Conservation (phyloP, 345 rosid genomes). For the Trapa incisa region DNA sequence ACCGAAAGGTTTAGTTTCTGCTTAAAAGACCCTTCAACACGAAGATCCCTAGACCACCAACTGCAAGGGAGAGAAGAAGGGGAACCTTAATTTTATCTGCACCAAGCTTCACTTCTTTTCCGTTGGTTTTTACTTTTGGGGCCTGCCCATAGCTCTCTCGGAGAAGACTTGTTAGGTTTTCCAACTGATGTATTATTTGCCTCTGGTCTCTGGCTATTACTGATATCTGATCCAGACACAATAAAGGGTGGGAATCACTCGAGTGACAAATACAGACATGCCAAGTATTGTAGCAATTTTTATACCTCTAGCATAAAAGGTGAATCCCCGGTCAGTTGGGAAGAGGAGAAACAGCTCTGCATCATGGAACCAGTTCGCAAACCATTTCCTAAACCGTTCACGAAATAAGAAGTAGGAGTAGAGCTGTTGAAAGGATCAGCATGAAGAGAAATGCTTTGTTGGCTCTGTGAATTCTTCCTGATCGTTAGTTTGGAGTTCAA, state of each 20-base stretch:
- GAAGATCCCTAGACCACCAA: conserved; percentile 55
- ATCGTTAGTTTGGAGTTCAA: conserved; percentile 47
- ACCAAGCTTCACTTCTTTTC: conserved; percentile 17
- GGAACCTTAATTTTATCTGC: conserved; percentile 33
- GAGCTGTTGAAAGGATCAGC: conserved; percentile 66
- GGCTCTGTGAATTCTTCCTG: conserved; percentile 44
- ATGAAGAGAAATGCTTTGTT: conserved; percentile 52
- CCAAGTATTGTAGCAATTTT: neutral
- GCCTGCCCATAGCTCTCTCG: conserved; percentile 29
- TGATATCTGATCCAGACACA: conserved; percentile 38
- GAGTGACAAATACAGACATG: neutral
- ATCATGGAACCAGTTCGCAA: conserved; percentile 52
- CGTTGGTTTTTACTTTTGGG: conserved; percentile 22
- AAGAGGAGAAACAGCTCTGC: conserved; percentile 63
- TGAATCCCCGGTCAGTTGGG: conserved; percentile 68
- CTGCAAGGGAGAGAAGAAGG: conserved; percentile 40
- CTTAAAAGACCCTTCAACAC: conserved; percentile 37
- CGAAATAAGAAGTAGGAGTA: conserved; percentile 73
- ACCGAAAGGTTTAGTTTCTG: conserved; percentile 11
- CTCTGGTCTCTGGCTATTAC: conserved; percentile 54
- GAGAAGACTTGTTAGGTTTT: conserved; percentile 48
- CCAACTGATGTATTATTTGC: conserved; percentile 65
- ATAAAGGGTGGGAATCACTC: conserved; percentile 11
- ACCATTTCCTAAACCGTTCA: conserved; percentile 70
- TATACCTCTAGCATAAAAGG: conserved; percentile 81